Base-by-base conservation (phyloP, 225 moss, liverwort and hornwort species). In the Anthoceros angustus region DNA sequence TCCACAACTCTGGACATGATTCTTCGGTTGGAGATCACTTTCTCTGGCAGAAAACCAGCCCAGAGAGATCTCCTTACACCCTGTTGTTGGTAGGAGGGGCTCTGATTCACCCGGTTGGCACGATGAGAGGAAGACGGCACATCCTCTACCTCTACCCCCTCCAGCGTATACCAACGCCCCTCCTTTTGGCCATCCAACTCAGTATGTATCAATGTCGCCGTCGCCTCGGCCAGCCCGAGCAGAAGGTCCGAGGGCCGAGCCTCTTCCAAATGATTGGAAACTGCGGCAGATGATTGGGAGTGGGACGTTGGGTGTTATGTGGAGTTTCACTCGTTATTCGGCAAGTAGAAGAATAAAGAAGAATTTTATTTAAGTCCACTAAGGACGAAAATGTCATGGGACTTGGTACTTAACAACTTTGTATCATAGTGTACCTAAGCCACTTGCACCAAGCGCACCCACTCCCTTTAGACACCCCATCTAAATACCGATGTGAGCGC, bases 261-360 rank as follows among this genome's bases (percentile, higher is more conserved):
- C 76, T 55, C 77, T 67, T 49, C 82, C 82, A 12, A 86, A 88
- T 15, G 80, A 78, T 70, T 98, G 95, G 95, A 88, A 91, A 73
- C 91, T 85, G 70, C 91, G 95, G 67, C 91, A 86, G 73, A 80
- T 87, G 49, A 75, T 98, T 24, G 95, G 95, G n/a, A 91, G 86
- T 82, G 95, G 95, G 70, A 98, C 91, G 14, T 98, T 98, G 43
- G 95, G 95, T n/a, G n/a, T n/a, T n/a, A n/a, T n/a, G n/a, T n/a
- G n/a, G n/a, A n/a, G n/a, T n/a, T n/a, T n/a, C n/a, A n/a, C n/a
- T n/a, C n/a, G n/a, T n/a, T n/a, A n/a, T n/a, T n/a, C n/a, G n/a
- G n/a, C n/a, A n/a, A n/a, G n/a, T n/a, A n/a, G n/a, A n/a, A n/a
- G n/a, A n/a, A n/a, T n/a, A n/a, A n/a, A n/a, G n/a, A n/a, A n/a